Conservation (phyloP, 352 stramenopile genomes). For the Achlya hypogyna region DNA sequence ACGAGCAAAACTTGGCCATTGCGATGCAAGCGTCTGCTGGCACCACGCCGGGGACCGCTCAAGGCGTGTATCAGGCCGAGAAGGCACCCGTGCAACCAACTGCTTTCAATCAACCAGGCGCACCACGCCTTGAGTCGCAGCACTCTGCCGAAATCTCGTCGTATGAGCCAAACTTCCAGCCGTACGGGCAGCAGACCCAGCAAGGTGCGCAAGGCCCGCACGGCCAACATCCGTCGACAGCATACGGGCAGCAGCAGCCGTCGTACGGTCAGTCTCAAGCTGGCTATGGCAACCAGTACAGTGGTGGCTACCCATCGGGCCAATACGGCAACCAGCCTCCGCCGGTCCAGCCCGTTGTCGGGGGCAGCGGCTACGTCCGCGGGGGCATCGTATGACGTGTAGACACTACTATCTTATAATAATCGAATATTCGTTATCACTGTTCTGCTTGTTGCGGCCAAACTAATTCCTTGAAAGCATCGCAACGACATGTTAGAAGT, state of each 20-base stretch:
- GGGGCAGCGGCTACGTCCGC: background rate
- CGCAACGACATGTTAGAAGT: too few species aligned
- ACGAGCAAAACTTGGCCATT: conserved; percentile 62
- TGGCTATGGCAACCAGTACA: background rate
- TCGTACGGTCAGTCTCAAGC: too few species aligned
- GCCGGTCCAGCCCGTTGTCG: background rate
- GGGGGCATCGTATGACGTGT: background rate
- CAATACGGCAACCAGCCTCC: background rate
- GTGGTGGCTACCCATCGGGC: background rate
- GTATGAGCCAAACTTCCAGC: background rate
- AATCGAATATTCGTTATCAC: background rate
- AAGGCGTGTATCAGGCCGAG: background rate
- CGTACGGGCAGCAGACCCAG: background rate
- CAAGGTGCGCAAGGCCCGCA: background rate
- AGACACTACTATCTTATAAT: conserved; percentile 2
- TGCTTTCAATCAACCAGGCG: background rate
- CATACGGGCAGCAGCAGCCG: too few species aligned
- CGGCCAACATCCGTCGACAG: background rate
- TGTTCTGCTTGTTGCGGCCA: too few species aligned
- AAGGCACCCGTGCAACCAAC: background rate
- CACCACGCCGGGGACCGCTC: background rate
- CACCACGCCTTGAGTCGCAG: background rate
- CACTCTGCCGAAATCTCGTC: background rate
- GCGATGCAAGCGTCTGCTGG: conserved; percentile 65
- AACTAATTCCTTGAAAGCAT: too few species aligned